Evolutionary conservation across 2,329 filamentous ascomycete species (phyloP), one percentile per base, ranked within the genome.

Genomic region (Fusarium nygamai): DNA sequence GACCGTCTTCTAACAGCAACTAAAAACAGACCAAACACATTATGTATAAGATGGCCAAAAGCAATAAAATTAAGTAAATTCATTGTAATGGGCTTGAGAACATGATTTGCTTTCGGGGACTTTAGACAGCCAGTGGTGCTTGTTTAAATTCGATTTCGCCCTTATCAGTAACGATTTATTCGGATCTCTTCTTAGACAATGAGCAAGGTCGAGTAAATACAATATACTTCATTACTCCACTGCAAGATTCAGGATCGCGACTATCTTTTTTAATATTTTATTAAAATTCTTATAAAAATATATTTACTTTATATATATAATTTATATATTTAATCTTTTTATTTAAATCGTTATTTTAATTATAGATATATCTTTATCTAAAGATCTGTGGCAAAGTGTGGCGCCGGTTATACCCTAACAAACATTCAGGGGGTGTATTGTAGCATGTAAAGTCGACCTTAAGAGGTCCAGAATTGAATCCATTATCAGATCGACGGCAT

Each of bases 141-240:
- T 43, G 41, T 19, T 13, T 8, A 4, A 17, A 16, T 3, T 19
- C 6, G 1, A 17, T n/a, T n/a, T 17, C 16, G 16, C 11, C n/a
- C n/a, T 46, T 3, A 19, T 12, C 1, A 19, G 1, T 12, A 0
- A 7, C 5, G 5, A 9, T 14, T 22, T 41, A 6, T 41, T 6
- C 5, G 8, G 2, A 16, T 4, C 12, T 41, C 12, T 41, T 41
- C 22, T 43, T 8, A 43, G 3, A 6, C 5, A 10, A 16, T 16
- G 10, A 38, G 10, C 9, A 38, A 11, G 9, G 36, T 38, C 10
- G 10, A 20, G 6, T 12, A 20, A 12, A 12, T 5, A 12, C 6
- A 7, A 1, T 4, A 9, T 12, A 20, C 10, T 3, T 6, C 10
- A 38, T 6, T 12, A 38, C 5, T 12, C 3, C 6, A 20, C 6